phyloP scores from a whole-genome alignment of 2,329 filamentous ascomycete genomes.

The Mollisiaceae sp. region DNA sequence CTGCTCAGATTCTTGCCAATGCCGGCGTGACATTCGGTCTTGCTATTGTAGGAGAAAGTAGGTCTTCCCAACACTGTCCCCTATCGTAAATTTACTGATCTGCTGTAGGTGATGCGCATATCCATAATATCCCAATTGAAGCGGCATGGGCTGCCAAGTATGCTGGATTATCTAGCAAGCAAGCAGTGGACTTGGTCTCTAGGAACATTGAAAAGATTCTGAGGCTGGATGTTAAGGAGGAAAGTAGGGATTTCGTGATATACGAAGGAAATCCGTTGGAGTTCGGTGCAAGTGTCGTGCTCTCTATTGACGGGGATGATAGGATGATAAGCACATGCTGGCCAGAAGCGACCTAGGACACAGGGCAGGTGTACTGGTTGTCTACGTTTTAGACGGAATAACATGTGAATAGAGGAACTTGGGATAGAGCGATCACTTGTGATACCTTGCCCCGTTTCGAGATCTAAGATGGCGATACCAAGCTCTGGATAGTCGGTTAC shows the following conservation, averaged over 20 bases:
- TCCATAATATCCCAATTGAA: slow-evolving; percentile 48
- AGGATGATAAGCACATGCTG: slow-evolving; percentile 44
- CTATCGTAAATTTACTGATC: neutral
- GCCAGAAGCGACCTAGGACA: slow-evolving; percentile 34
- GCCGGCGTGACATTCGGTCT: slow-evolving; percentile 48
- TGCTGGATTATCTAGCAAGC: slow-evolving; percentile 43
- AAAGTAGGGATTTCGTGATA: slow-evolving; percentile 47
- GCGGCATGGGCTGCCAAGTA: slow-evolving; percentile 50
- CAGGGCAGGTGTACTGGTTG: neutral
- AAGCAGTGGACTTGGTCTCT: slow-evolving; percentile 47
- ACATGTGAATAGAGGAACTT: neutral
- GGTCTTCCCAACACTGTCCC: slow-evolving; percentile 29
- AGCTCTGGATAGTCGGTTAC: neutral
- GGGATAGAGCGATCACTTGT: neutral
- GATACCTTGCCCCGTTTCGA: neutral
- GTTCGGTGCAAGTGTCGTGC: slow-evolving; percentile 47
- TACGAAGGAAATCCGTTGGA: slow-evolving; percentile 51
- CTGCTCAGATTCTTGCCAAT: slow-evolving; percentile 46
- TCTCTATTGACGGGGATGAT: slow-evolving; percentile 43
- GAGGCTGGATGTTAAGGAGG: slow-evolving; percentile 39
- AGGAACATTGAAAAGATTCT: slow-evolving; percentile 50
- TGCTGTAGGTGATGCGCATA: slow-evolving; percentile 43
- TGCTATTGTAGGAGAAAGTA: slow-evolving; percentile 38
- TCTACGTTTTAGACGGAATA: neutral
- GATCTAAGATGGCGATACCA: neutral